These are phyloP conservation scores for Teratosphaeria nubilosa DNA, from an alignment of 2,329 filamentous ascomycete genomes.

Conservation along the genomic window DNA sequence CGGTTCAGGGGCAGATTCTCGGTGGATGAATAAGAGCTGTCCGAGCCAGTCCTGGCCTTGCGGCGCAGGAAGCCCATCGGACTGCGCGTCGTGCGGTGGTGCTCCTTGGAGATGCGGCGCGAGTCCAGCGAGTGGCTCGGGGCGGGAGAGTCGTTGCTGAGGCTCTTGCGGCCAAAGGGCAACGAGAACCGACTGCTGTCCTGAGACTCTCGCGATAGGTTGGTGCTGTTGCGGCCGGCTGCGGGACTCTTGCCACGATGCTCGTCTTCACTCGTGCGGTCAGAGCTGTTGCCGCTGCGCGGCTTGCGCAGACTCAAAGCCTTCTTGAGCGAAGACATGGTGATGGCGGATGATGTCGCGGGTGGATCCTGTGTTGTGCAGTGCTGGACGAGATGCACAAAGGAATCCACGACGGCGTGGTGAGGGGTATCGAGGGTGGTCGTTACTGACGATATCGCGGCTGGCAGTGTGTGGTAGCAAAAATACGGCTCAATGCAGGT, in stretches of 20 bases:
- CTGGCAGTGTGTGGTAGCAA: not conserved
- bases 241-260: not conserved
- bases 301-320: slow-evolving; percentile 33
- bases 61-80: slow-evolving; percentile 24
- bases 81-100: slow-evolving; percentile 21
- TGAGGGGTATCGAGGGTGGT: not conserved
- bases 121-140: not conserved
- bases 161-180: slow-evolving; percentile 14
- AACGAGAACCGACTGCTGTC: slow-evolving; percentile 16
- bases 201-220: slow-evolving; percentile 4
- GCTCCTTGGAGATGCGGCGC: slow-evolving; percentile 15
- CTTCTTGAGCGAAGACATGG: slow-evolving; percentile 36
- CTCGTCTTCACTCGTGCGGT: slow-evolving; percentile 10
- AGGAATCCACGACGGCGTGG: not conserved
- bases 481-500: not conserved
- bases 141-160: slow-evolving; percentile 1
- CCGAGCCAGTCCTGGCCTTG: slow-evolving; percentile 20
- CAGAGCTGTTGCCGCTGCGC: slow-evolving; percentile 18
- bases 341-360: not conserved
- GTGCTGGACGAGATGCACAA: not conserved
- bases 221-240: not conserved
- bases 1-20: slow-evolving; percentile 36
- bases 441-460: not conserved
- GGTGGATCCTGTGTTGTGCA: not conserved
- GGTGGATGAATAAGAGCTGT: slow-evolving; percentile 25